Percentiles rank a stretch among this genome's conserved stretches.
phyloP scores from a whole-genome alignment of 805 yeast species.

The Wickerhamiella cacticola region DNA sequence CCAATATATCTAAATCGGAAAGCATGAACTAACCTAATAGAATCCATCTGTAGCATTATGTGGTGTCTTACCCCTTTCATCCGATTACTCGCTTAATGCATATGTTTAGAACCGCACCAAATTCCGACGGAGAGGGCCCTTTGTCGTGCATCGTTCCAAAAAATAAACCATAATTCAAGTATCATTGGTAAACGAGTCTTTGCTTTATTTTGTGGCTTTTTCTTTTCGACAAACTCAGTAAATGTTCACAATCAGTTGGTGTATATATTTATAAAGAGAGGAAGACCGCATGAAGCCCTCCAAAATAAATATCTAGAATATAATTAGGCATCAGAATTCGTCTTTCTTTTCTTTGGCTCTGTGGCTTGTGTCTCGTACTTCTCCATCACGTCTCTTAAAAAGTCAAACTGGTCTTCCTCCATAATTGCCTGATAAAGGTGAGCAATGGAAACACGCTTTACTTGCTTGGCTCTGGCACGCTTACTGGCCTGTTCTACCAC shows the following conservation, averaged over 20 bases:
- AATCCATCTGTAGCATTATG: too few species aligned
- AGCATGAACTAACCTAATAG: too few species aligned
- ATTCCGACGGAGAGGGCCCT: too few species aligned
- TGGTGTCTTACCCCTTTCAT: too few species aligned
- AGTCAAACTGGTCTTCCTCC: slow-evolving; percentile 84
- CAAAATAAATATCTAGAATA: not conserved
- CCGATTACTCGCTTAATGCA: too few species aligned
- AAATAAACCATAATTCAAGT: too few species aligned
- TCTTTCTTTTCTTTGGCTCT: slow-evolving; percentile 17
- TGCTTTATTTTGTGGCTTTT: too few species aligned
- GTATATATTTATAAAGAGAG: not conserved
- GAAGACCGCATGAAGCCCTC: not conserved
- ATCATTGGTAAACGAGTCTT: too few species aligned
- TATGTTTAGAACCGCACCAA: too few species aligned
- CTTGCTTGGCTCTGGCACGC: slow-evolving; percentile 63
- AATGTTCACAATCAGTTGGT: not conserved
- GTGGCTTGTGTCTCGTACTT: slow-evolving; percentile 38
- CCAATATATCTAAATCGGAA: too few species aligned
- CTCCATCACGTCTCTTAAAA: slow-evolving; percentile 62
- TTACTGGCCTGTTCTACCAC: slow-evolving; percentile 72
- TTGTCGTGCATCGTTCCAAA: too few species aligned
- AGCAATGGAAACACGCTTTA: slow-evolving; percentile 68
- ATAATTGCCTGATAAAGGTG: slow-evolving; percentile 76
- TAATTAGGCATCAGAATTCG: not conserved
- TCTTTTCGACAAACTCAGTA: too few species aligned